Base-by-base conservation (phyloP, 768 basidiomycete species). In the Tulasnella sp. region DNA sequence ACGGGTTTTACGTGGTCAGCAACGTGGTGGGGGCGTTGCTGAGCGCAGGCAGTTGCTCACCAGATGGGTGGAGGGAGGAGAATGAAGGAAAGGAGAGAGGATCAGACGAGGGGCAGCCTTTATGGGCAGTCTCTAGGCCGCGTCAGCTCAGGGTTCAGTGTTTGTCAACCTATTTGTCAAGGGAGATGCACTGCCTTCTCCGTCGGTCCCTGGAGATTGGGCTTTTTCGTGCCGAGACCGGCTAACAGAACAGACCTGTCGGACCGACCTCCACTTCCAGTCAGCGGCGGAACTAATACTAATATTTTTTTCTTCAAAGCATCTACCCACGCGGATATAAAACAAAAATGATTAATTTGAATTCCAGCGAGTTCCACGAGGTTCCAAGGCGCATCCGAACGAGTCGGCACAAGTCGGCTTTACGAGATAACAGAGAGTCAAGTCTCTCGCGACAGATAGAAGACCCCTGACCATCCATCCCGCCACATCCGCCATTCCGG, bases 361-460 rank as follows among this genome's bases (percentile, higher is more conserved):
- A 8, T 64, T 64, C 58, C 58, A 64, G 1, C 58, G 5, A 25
- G 31, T 64, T 64, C 58, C 58, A 64, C 58, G 58, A 64, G 58
- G 58, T 64, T 64, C 29, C 58, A 64, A 64, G 58, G 58, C 58
- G 58, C 31, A 64, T 34, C 58, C 58, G 58, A 64, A 64, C 25
- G 25, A 64, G 58, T 64, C 58, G 58, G 58, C 58, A 64, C 58
- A 64, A 64, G 58, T 64, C 58, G 58, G 58, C 58, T 64, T 64
- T 64, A 64, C 58, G 58, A 64, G 58, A 64, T 64, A 64, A 64
- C 58, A 64, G 58, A 64, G 58, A 64, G 58, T 64, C 58, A 64
- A 42, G 58, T 25, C 54, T 25, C 58, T 64, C 58, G 58, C 58
- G 12, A 64, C 58, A 64, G 58, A 64, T 64, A 64, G 31, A 64